A percentile compares a stretch with the other conserved stretches of the same genome.
These are phyloP conservation scores for Dipodascopsis uninucleata DNA, from an alignment of 805 yeast species.

Conservation along the genomic window DNA sequence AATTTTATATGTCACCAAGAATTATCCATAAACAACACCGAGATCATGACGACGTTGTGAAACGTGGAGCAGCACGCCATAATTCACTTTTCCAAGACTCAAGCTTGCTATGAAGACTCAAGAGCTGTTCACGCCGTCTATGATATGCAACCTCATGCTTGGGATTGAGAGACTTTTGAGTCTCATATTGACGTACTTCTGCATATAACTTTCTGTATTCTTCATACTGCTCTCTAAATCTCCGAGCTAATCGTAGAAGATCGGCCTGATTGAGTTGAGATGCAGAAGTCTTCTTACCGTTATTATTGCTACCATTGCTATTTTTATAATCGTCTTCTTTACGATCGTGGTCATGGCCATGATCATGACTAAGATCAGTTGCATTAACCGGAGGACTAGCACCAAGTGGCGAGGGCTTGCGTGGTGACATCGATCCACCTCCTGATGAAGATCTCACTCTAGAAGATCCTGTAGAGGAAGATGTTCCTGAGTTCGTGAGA, in stretches of 20 bases:
- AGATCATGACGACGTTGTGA: too few species aligned
- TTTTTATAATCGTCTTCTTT: not conserved
- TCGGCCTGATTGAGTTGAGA: conserved; percentile 12
- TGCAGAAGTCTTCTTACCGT: not conserved
- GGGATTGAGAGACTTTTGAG: conserved; percentile 1
- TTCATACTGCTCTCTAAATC: conserved; percentile 17
- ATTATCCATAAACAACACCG: too few species aligned
- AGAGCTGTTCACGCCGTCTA: conserved; percentile 17
- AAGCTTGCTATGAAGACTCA: conserved; percentile 20
- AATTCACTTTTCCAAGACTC: conserved; percentile 20
- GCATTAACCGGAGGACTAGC: conserved; percentile 24
- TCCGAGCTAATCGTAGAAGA: conserved; percentile 17
- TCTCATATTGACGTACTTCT: conserved; percentile 20
- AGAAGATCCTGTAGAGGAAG: not conserved
- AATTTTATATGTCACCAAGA: too few species aligned
- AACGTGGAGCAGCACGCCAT: conserved; percentile 25
- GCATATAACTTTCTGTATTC: conserved; percentile 16
- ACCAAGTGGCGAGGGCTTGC: conserved; percentile 27
- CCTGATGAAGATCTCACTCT: not conserved
- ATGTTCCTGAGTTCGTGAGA: not conserved
- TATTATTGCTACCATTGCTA: not conserved
- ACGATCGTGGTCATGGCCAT: not conserved
- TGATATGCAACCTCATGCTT: conserved; percentile 9
- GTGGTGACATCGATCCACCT: conserved; percentile 16
- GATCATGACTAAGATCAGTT: conserved; percentile 7